These are phyloP conservation scores for Rhododendron ferrugineum DNA, from an alignment of 148 eudicot species.

Conservation along the genomic window DNA sequence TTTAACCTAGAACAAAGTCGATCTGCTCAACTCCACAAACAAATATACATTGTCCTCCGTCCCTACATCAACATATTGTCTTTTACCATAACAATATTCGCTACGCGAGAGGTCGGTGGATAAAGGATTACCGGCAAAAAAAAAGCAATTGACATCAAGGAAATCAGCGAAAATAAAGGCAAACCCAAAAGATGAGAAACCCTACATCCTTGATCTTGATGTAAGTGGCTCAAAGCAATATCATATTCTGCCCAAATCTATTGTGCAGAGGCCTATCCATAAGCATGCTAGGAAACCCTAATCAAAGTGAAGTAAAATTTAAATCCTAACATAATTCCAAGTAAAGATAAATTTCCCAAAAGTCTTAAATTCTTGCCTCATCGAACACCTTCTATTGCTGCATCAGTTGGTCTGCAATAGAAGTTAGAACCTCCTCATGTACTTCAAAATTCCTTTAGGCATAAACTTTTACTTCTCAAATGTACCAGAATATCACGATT, in stretches of 20 bases:
- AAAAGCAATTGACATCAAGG: not conserved
- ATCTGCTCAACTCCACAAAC: not conserved
- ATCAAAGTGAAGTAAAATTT: not conserved
- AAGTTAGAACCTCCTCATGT: not conserved
- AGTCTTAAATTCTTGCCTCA: not conserved
- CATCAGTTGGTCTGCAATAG: not conserved
- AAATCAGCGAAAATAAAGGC: not conserved
- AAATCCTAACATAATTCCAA: not conserved
- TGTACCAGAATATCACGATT: not conserved
- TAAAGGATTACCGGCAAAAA: not conserved
- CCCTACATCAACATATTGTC: not conserved
- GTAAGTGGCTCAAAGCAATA: not conserved
- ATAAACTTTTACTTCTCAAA: not conserved
- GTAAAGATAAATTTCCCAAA: not conserved
- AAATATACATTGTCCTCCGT: not conserved
- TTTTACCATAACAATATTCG: not conserved
- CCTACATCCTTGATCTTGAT: not conserved
- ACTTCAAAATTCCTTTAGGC: not conserved
- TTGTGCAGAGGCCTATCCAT: not conserved
- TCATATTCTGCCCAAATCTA: not conserved
- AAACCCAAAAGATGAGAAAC: not conserved
- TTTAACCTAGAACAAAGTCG: not conserved
- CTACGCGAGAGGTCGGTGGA: not conserved
- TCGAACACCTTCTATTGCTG: not conserved
- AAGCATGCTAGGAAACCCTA: not conserved